Conservation (phyloP, 108 stramenopile species). For the Skeletonema potamos region DNA sequence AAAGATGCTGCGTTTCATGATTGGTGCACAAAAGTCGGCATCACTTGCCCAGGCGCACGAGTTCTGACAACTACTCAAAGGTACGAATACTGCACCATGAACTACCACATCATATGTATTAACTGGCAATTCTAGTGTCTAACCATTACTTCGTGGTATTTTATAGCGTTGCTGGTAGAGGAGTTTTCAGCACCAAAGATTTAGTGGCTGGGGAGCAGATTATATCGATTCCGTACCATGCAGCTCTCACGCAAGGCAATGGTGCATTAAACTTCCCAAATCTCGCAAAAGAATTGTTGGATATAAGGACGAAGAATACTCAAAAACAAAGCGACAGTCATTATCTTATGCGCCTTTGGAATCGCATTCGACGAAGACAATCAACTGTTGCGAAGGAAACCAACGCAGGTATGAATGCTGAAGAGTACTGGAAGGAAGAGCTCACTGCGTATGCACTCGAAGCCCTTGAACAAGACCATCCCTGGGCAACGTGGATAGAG, state of each 20-base stretch:
- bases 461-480: conserved; percentile 39
- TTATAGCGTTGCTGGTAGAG: conserved; percentile 54
- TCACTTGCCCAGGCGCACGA: conserved; percentile 31
- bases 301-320: background rate
- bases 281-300: background rate
- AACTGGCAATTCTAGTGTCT: too few relatives aligned
- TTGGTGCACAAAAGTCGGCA: conserved; percentile 45
- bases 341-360: conserved; percentile 17
- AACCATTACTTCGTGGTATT: too few relatives aligned
- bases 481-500: conserved; percentile 50
- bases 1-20: conserved; percentile 34
- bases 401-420: background rate
- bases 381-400: background rate
- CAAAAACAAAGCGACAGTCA: conserved; percentile 5
- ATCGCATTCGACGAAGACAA: conserved; percentile 15
- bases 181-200: conserved; percentile 44
- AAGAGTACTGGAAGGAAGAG: conserved; percentile 53
- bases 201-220: conserved; percentile 31
- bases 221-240: conserved; percentile 38
- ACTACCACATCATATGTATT: too few relatives aligned
- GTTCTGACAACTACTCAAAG: conserved; percentile 39
- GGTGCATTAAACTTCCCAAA: conserved; percentile 27
- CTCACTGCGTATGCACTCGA: conserved; percentile 46
- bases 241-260: conserved; percentile 38
- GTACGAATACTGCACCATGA: too few relatives aligned